A percentile compares a stretch with the other conserved stretches of the same genome.
Evolutionary conservation across 306 rosid genomes (phyloP).

Genomic region (Dryas octopetala): DNA sequence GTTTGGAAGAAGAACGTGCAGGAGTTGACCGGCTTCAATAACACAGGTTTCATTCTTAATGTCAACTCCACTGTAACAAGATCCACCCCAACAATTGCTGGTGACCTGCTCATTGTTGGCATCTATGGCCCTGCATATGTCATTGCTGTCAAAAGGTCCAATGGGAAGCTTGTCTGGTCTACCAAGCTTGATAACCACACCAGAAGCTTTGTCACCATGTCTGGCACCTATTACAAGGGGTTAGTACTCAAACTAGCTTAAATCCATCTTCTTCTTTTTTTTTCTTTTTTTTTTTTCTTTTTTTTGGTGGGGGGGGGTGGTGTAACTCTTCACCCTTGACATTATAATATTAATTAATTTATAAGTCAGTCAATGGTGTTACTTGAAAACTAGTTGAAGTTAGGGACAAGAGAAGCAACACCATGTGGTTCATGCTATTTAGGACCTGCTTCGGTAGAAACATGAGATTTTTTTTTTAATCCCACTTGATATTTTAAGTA

Average conservation of each 20-base stretch:
- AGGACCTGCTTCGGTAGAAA: neutral
- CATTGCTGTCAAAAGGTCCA: slow-evolving; percentile 46
- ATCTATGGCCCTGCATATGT: slow-evolving; percentile 58
- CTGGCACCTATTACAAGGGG: slow-evolving; percentile 58
- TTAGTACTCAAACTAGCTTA: slow-evolving; percentile 11
- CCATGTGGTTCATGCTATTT: slow-evolving; percentile 6
- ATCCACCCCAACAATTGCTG: slow-evolving; percentile 49
- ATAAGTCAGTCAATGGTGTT: slow-evolving; percentile 12
- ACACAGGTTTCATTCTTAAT: slow-evolving; percentile 31
- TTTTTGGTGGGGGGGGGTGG: neutral
- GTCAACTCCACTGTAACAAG: slow-evolving; percentile 45
- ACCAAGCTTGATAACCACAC: slow-evolving; percentile 37
- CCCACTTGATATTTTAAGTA: neutral
- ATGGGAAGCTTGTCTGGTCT: slow-evolving; percentile 45
- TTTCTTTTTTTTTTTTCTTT: too few species aligned
- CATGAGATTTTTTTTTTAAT: neutral
- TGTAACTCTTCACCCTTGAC: neutral
- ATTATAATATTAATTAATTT: neutral
- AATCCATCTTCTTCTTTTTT: neutral
- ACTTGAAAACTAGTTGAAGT: slow-evolving; percentile 7
- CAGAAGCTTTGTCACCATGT: slow-evolving; percentile 46
- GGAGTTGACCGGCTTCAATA: slow-evolving; percentile 39
- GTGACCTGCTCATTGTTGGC: slow-evolving; percentile 34
- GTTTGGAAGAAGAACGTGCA: slow-evolving; percentile 43
- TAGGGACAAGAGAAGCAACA: neutral